Evolutionary conservation across 371 early-diverging fungal species (phyloP).

Genomic region (Fennellomyces sp.): DNA sequence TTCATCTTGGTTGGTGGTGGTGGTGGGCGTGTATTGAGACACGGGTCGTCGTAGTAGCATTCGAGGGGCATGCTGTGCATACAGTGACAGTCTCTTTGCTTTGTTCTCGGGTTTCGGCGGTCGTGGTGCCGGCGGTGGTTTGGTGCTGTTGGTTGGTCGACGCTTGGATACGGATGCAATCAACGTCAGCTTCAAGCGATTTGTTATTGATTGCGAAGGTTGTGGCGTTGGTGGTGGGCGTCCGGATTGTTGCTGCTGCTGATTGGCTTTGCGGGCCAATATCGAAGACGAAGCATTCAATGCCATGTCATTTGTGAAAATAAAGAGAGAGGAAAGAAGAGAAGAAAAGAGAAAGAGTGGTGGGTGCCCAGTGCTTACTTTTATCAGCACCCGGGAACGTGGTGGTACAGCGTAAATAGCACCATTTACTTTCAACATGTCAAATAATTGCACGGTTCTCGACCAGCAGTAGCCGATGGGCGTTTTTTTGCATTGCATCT

Average conservation of each 20-base stretch:
- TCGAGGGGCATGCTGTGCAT: not conserved
- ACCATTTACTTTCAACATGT: too few species aligned
- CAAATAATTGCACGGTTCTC: too few species aligned
- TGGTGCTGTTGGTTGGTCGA: too few species aligned
- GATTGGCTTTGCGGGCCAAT: not conserved
- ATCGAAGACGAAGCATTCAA: not conserved
- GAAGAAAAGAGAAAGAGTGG: not conserved
- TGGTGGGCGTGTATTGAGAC: not conserved
- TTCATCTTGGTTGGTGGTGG: not conserved
- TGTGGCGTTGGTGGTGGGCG: not conserved
- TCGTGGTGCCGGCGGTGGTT: not conserved
- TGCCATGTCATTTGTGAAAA: slow-evolving; percentile 4
- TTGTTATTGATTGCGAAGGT: not conserved
- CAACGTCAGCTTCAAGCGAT: too few species aligned
- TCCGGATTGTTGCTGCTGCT: not conserved
- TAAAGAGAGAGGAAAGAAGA: not conserved
- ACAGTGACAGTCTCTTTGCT: not conserved
- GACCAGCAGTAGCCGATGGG: too few species aligned
- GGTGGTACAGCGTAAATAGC: too few species aligned
- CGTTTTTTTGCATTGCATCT: too few species aligned
- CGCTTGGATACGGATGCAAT: too few species aligned
- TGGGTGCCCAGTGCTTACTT: too few species aligned
- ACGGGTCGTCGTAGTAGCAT: not conserved
- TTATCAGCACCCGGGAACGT: too few species aligned
- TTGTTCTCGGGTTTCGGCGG: too few species aligned